Percentiles rank a stretch among this genome's conserved stretches.
Evolutionary conservation across 192 early-diverging fungal species (phyloP).

Genomic region (Gaertneriomyces sp.): DNA sequence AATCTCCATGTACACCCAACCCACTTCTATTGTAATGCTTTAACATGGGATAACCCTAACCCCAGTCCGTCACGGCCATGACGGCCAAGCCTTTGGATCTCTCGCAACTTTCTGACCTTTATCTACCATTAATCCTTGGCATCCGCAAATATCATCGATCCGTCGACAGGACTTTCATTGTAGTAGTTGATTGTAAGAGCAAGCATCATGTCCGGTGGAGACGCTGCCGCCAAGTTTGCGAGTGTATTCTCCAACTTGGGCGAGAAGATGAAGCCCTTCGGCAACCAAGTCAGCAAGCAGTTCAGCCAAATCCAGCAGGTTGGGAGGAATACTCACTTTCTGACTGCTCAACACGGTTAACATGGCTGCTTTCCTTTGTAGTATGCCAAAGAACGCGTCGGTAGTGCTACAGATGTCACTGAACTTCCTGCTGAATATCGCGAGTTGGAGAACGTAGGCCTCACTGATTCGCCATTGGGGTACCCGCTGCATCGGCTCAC

Average conservation of each 20-base stretch:
- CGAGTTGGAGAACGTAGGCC: constrained; percentile 76
- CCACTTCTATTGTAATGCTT: too few relatives aligned
- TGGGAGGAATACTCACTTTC: background rate
- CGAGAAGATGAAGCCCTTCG: constrained; percentile 44
- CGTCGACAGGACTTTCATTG: background rate
- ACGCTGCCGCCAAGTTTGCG: constrained; percentile 28
- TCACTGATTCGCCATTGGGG: background rate
- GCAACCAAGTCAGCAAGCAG: constrained; percentile 33
- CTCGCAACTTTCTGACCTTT: too few relatives aligned
- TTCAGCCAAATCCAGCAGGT: constrained; percentile 41
- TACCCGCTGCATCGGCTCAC: background rate
- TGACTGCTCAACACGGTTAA: background rate
- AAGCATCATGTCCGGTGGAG: background rate
- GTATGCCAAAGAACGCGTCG: constrained; percentile 88
- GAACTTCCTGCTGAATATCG: constrained; percentile 92
- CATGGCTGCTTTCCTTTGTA: constrained; percentile 26
- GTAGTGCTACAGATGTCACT: constrained; percentile 76
- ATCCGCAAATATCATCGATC: too few relatives aligned
- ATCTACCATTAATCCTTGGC: too few relatives aligned
- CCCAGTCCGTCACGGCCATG: too few relatives aligned
- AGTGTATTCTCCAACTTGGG: constrained; percentile 33
- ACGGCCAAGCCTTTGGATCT: too few relatives aligned
- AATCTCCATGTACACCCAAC: too few relatives aligned
- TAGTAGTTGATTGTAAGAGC: too few relatives aligned
- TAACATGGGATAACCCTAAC: too few relatives aligned